Conservation (phyloP, 1,284 basidiomycete genomes). For the Boletus sp. region DNA sequence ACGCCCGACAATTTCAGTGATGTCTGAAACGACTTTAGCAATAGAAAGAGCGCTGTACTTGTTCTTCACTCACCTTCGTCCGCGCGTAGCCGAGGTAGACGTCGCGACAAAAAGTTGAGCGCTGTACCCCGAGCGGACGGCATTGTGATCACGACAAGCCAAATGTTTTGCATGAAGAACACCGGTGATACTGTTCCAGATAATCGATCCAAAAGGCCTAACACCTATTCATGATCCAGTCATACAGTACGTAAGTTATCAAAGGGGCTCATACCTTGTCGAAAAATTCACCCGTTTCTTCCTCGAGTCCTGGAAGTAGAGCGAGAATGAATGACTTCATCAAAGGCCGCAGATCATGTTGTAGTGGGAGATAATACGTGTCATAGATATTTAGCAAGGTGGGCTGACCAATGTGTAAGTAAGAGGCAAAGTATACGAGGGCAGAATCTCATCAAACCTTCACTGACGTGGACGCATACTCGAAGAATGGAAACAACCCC, state of each 20-base stretch:
- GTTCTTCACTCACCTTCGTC: slow-evolving; percentile 55
- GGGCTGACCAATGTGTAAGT: slow-evolving; percentile 46
- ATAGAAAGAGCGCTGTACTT: neutral
- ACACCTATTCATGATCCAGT: slow-evolving; percentile 51
- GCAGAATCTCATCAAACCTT: slow-evolving; percentile 48
- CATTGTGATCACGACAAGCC: slow-evolving; percentile 91
- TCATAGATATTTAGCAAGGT: slow-evolving; percentile 85
- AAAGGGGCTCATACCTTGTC: slow-evolving; percentile 65
- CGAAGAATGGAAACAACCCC: slow-evolving; percentile 97
- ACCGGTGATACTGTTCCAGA: slow-evolving; percentile 78
- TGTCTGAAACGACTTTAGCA: slow-evolving; percentile 45
- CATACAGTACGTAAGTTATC: slow-evolving; percentile 1
- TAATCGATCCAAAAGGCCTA: slow-evolving; percentile 77
- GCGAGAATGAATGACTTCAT: slow-evolving; percentile 94
- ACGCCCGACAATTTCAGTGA: slow-evolving; percentile 69
- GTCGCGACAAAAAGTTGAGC: slow-evolving; percentile 80
- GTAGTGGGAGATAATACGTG: slow-evolving; percentile 85
- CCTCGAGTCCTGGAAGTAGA: slow-evolving; percentile 89
- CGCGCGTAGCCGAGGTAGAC: slow-evolving; percentile 65
- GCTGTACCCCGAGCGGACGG: slow-evolving; percentile 83
- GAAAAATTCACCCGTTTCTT: slow-evolving; percentile 95
- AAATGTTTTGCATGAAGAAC: slow-evolving; percentile 95
- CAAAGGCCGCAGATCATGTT: slow-evolving; percentile 77
- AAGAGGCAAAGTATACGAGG: neutral
- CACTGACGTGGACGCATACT: slow-evolving; percentile 94